Evolutionary conservation across 2,329 filamentous ascomycete genomes (phyloP).

Genomic region (Neonectria coccinea): DNA sequence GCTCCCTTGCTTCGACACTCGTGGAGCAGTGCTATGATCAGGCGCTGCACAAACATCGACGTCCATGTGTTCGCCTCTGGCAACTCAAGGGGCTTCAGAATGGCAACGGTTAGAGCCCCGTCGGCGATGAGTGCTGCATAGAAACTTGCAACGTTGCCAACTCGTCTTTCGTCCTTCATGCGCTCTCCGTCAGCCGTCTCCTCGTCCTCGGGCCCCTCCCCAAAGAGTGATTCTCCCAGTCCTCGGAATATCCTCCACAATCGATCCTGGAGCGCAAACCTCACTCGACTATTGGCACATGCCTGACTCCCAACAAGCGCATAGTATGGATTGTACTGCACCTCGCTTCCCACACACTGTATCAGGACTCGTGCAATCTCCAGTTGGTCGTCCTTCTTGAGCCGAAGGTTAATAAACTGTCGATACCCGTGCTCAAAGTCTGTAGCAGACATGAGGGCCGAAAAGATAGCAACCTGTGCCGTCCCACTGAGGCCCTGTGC

Average conservation of each 20-base stretch:
- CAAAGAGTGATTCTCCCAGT: conserved; percentile 84
- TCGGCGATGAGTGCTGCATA: conserved; percentile 64
- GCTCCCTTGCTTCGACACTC: conserved; percentile 63
- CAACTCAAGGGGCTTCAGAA: conserved; percentile 80
- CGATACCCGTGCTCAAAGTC: conserved; percentile 87
- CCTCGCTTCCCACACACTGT: conserved; percentile 86
- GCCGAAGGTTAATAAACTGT: conserved; percentile 81
- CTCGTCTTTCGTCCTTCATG: conserved; percentile 61
- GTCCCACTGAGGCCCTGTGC: conserved; percentile 89
- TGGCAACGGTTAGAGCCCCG: conserved; percentile 58
- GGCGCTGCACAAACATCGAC: conserved; percentile 80
- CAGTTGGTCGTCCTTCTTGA: conserved; percentile 87
- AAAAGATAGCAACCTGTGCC: conserved; percentile 90
- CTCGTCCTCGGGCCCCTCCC: conserved; percentile 70
- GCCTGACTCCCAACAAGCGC: conserved; percentile 84
- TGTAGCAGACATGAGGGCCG: conserved; percentile 85
- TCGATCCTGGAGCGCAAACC: conserved; percentile 87
- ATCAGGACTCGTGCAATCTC: conserved; percentile 91
- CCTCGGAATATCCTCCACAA: conserved; percentile 88
- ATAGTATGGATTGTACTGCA: conserved; percentile 93
- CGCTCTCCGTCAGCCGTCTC: conserved; percentile 61
- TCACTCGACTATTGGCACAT: conserved; percentile 77
- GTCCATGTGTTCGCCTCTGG: conserved; percentile 82
- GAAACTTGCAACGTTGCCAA: conserved; percentile 66
- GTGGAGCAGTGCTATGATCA: conserved; percentile 81